A percentile compares a stretch with the other conserved stretches of the same genome.
Conservation (phyloP, 768 basidiomycete species). For the Udeniomyces megalosporus region DNA sequence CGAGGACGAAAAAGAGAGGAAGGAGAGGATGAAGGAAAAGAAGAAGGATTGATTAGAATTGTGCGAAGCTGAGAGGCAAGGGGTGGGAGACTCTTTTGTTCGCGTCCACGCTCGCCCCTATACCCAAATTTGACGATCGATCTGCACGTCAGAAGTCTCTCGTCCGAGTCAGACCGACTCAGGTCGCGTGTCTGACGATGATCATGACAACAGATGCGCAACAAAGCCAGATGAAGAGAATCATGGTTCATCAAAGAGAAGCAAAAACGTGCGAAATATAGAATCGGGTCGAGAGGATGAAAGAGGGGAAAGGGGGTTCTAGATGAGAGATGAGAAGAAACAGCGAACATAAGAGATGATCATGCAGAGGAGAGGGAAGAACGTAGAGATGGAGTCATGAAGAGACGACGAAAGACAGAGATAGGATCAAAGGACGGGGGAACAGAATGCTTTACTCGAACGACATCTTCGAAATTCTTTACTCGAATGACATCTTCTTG, state of each 20-base stretch:
- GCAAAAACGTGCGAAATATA: not conserved
- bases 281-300: not conserved
- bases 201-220: not conserved
- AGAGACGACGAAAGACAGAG: not conserved
- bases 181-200: not conserved
- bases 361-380: not conserved
- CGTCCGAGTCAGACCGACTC: not conserved
- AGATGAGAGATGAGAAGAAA: not conserved
- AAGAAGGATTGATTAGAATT: constrained; percentile 18
- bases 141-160: not conserved
- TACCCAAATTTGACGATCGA: too few species aligned
- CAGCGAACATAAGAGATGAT: not conserved
- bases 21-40: constrained; percentile 20
- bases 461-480: not conserved
- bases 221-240: not conserved
- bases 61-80: not conserved
- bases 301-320: not conserved
- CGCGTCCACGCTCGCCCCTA: too few species aligned
- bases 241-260: not conserved
- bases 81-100: too few species aligned
- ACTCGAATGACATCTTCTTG: constrained; percentile 29
- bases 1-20: not conserved
- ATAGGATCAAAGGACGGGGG: not conserved
- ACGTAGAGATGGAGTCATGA: not conserved
- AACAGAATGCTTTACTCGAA: not conserved